phyloP scores from a whole-genome alignment of 495 filamentous ascomycete species.

The Penicillium paxilli region DNA sequence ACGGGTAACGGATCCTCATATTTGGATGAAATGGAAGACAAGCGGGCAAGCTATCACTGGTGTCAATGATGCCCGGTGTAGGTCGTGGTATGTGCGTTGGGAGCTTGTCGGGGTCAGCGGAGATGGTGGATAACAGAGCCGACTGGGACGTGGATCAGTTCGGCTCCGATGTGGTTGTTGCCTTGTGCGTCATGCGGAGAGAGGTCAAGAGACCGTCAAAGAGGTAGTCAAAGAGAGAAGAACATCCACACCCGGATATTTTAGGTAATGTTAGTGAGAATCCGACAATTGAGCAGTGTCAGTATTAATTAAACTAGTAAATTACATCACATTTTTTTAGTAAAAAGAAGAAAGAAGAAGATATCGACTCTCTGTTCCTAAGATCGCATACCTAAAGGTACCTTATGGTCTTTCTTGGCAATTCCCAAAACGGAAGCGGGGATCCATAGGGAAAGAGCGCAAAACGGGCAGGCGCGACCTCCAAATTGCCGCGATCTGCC shows the following conservation, averaged over 20 bases:
- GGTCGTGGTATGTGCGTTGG: neutral
- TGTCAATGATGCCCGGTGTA: neutral
- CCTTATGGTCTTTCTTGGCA: too few species aligned
- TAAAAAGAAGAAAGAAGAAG: neutral
- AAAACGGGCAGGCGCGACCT: neutral
- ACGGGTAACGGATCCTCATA: slow-evolving; percentile 72
- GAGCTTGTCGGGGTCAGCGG: neutral
- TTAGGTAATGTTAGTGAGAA: too few species aligned
- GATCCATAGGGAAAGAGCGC: neutral
- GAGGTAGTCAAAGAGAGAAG: neutral
- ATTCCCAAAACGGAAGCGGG: too few species aligned
- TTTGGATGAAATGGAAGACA: slow-evolving; percentile 14
- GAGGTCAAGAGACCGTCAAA: neutral
- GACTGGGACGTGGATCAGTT: slow-evolving; percentile 20
- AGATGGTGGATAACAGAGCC: slow-evolving; percentile 6
- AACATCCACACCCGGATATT: too few species aligned
- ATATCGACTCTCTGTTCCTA: slow-evolving; percentile 2
- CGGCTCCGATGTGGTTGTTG: slow-evolving; percentile 15
- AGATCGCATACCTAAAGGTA: too few species aligned
- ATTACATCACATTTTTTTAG: too few species aligned
- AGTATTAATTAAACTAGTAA: too few species aligned
- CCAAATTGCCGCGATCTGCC: slow-evolving; percentile 35
- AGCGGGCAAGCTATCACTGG: neutral
- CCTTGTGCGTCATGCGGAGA: slow-evolving; percentile 35
- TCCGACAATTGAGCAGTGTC: too few species aligned